Base-by-base conservation (phyloP, 805 yeast genomes). In the Saturnispora mendoncae region DNA sequence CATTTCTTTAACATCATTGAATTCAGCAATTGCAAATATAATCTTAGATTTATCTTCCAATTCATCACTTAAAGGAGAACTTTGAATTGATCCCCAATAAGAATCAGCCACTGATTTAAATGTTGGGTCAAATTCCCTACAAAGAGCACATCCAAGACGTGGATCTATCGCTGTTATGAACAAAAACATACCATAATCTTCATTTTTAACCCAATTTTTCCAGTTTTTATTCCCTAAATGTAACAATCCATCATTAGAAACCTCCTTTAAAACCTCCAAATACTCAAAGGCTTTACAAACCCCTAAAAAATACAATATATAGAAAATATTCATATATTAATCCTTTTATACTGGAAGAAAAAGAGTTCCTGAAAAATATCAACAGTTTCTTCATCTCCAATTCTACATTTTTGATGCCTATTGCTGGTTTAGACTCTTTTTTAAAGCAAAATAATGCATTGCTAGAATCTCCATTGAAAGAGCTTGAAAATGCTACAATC, bases 21-120 rank as follows among this genome's bases (percentile, higher is more conserved):
- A 78, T 54, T 90, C 95, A 13, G 94, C 78, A 33, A 69, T 63
- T 14, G 84, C 84, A 59, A 90, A 84, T 65, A 73, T 78, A 29
- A 88, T 62, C 24, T 44, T 35, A 14, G 43, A 26, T 17, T 35
- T 45, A 19, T 46, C 49, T n/a, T 43, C 36, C 14, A 17, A 12
- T n/a, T 51, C 53, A n/a, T 67, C 71, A 35, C 68, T 72, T 32
- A 66, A 73, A 45, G 68, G 74, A 45, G 65, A 62, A 15, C 26
- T 19, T 29, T 67, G 55, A 42, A 63, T 55, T 61, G 69, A 72
- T 25, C 51, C 51, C 26, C 39, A 43, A 44, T 81, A 84, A 19
- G 88, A 78, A 37, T 65, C 53, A 6, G 84, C 94, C 31, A 86
- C 60, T 33, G 62, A 55, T 14, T 71, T 71, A 53, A 60, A 84